Evolutionary conservation across 805 yeast species (phyloP), one percentile per base, ranked within the genome.

Genomic region (Saturnispora hagleri): DNA sequence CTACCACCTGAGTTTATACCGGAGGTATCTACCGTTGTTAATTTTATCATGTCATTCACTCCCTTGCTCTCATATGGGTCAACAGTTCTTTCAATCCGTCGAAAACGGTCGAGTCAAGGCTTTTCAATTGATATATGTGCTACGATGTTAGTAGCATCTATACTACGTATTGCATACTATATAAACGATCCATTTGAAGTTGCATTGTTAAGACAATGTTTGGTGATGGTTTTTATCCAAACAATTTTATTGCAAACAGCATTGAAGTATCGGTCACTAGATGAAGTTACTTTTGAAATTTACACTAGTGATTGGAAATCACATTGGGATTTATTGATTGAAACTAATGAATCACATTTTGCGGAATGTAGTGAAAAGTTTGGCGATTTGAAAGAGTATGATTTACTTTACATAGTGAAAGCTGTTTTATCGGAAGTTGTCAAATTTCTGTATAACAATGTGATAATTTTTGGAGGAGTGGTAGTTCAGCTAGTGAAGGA

Each of bases 91-190:
- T 74, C 85, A 56, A 89, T 89, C 13, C 75, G 80, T 59, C 71
- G 74, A 46, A 75, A 78, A 34, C 71, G 81, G 62, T 76, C 89
- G 0, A 77, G 91, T 1, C 72, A 78, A 22, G 97, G 97, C 22
- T 89, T 89, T 62, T 85, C 95, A 5, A 72, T 89, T n/a, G 97
- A 90, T 67, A 86, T 90, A 10, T 90, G 97, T 68, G 90, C 89
- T 6, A 87, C 96, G 6, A 89, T 90, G 96, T 64, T 89, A 55
- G 73, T 88, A 56, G 83, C 96, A 1, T 77, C 89, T 42, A 77
- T 81, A 5, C 68, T 89, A 45, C 73, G 95, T 57, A 82, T 89
- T 27, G 79, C 81, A 51, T 89, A 87, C 69, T 90, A 84, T 70
- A 65, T 84, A 55, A 82, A 87, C 47, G 77, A 82, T 45, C 96